phyloP scores from a whole-genome alignment of 2,329 filamentous ascomycete genomes.

The Remersonia thermophila region DNA sequence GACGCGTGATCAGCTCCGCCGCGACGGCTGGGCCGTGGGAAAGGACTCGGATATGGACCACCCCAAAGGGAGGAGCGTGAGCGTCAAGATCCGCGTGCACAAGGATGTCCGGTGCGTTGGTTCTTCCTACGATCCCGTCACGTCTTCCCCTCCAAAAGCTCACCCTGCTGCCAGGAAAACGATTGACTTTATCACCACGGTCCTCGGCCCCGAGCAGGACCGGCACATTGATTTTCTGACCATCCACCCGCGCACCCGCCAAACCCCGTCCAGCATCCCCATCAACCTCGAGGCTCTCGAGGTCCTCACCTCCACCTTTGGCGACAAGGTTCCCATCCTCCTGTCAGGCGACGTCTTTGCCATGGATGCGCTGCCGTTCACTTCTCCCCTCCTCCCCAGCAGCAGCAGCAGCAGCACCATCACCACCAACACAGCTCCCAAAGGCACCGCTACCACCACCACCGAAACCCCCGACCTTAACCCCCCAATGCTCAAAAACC shows the following conservation, averaged over 20 bases:
- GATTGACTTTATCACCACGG: slow-evolving; percentile 49
- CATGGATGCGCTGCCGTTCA: slow-evolving; percentile 36
- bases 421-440: slow-evolving; percentile 1
- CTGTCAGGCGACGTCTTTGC: slow-evolving; percentile 60
- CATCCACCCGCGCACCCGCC: slow-evolving; percentile 53
- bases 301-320: slow-evolving; percentile 39
- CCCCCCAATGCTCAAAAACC: slow-evolving; percentile 10
- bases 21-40: slow-evolving; percentile 41
- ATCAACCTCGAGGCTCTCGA: slow-evolving; percentile 51
- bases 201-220: slow-evolving; percentile 40
- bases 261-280: slow-evolving; percentile 47
- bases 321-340: slow-evolving; percentile 46
- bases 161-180: slow-evolving; percentile 31
- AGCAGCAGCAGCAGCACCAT: no score
- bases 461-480: slow-evolving; percentile 15
- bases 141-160: background rate
- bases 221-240: slow-evolving; percentile 55
- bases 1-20: slow-evolving; percentile 38
- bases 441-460: slow-evolving; percentile 15
- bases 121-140: background rate
- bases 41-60: slow-evolving; percentile 30
- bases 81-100: slow-evolving; percentile 59
- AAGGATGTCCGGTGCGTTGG: slow-evolving; percentile 41
- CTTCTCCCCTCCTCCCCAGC: slow-evolving; percentile 21
- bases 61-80: slow-evolving; percentile 43